These are phyloP conservation scores for Boletus subcaerulescens DNA, from an alignment of 768 basidiomycete species.

Conservation along the genomic window DNA sequence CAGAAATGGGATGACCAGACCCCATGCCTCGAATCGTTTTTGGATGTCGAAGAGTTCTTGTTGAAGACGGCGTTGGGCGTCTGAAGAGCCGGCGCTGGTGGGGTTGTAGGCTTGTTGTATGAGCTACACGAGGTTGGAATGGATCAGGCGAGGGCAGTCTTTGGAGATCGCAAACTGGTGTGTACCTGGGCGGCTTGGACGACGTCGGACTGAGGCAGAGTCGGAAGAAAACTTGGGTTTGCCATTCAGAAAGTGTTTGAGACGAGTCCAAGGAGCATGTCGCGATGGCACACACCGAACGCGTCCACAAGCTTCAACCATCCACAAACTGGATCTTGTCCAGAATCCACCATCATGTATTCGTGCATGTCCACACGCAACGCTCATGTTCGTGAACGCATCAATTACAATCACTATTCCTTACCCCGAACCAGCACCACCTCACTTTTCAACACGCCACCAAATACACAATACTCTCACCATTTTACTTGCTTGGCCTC, in stretches of 20 bases:
- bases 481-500: no score
- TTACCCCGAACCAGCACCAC: no score
- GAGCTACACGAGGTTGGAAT: constrained; percentile 39
- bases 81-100: constrained; percentile 47
- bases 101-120: constrained; percentile 68
- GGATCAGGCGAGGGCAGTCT: constrained; percentile 5
- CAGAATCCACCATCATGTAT: no score
- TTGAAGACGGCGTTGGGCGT: constrained; percentile 61
- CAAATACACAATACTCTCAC: no score
- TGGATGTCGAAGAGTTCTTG: constrained; percentile 75
- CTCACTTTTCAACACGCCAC: no score
- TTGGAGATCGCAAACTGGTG: constrained; percentile 17
- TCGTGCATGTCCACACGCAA: no score
- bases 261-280: not conserved
- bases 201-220: constrained; percentile 49
- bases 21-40: constrained; percentile 79
- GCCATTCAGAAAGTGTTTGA: constrained; percentile 15
- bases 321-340: no score
- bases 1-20: constrained; percentile 73
- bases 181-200: constrained; percentile 59
- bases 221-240: constrained; percentile 45
- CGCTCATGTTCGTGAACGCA: no score
- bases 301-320: no score
- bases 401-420: no score
- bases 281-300: no score